These are phyloP conservation scores for Aspergillus floridensis DNA, from an alignment of 2,329 filamentous ascomycete species.

Conservation along the genomic window DNA sequence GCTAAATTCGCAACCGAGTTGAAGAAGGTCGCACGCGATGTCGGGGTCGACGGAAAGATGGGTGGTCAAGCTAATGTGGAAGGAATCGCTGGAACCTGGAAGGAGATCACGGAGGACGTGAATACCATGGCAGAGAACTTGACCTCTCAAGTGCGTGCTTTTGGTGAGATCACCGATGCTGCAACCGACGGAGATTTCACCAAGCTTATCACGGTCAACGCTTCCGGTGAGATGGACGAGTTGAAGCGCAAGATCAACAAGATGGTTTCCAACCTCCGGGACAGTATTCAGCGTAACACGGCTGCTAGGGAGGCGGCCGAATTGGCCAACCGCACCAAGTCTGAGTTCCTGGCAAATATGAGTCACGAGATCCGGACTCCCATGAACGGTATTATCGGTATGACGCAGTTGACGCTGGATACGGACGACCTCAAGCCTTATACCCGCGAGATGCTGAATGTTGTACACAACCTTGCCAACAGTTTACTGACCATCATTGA, in stretches of 20 bases:
- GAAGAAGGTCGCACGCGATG: slow-evolving; percentile 91
- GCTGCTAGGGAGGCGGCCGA: slow-evolving; percentile 94
- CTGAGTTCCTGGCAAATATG: slow-evolving; percentile 98
- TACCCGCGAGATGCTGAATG: slow-evolving; percentile 97
- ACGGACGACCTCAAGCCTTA: slow-evolving; percentile 92
- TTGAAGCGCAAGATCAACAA: slow-evolving; percentile 98
- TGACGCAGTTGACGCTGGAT: slow-evolving; percentile 95
- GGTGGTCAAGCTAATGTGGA: slow-evolving; percentile 93
- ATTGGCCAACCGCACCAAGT: slow-evolving; percentile 95
- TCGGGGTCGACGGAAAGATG: slow-evolving; percentile 98
- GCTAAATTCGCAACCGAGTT: slow-evolving; percentile 96
- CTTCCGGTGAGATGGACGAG: slow-evolving; percentile 98
- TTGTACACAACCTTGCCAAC: slow-evolving; percentile 94
- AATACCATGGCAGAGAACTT: slow-evolving; percentile 87
- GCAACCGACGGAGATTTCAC: slow-evolving; percentile 97
- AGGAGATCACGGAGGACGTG: slow-evolving; percentile 95
- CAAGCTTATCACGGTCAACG: slow-evolving; percentile 93
- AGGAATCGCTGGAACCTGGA: slow-evolving; percentile 91
- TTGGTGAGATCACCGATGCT: slow-evolving; percentile 97
- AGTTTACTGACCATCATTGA: slow-evolving; percentile 97
- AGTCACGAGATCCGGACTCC: slow-evolving; percentile 96
- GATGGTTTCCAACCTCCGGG: slow-evolving; percentile 94
- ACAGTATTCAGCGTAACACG: slow-evolving; percentile 95
- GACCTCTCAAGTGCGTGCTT: slow-evolving; percentile 95
- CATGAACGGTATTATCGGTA: slow-evolving; percentile 97